Percentiles rank a stretch among this genome's conserved stretches.
phyloP scores from a whole-genome alignment of 1,284 basidiomycete genomes.

The Marasmius sp. region DNA sequence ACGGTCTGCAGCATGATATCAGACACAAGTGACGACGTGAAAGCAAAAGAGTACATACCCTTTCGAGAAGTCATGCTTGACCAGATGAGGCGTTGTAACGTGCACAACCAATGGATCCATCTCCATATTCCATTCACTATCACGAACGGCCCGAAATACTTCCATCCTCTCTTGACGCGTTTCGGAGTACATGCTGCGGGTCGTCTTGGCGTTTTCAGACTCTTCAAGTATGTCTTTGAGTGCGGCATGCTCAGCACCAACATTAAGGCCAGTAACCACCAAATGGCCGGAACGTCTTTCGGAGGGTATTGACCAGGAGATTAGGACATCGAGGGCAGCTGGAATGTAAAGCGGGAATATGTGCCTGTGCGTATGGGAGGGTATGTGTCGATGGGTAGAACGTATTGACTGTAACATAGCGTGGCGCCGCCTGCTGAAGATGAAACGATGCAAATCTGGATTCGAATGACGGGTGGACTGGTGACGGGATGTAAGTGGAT shows the following conservation, averaged over 20 bases:
- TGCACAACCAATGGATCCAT: slow-evolving; percentile 68
- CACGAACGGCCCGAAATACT: slow-evolving; percentile 64
- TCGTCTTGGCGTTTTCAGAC: slow-evolving; percentile 62
- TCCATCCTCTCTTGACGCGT: slow-evolving; percentile 72
- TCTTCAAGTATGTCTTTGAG: slow-evolving; percentile 57
- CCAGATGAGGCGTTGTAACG: slow-evolving; percentile 36
- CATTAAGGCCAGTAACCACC: slow-evolving; percentile 54
- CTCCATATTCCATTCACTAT: slow-evolving; percentile 77
- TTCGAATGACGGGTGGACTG: not conserved
- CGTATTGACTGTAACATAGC: slow-evolving; percentile 35
- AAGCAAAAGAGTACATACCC: slow-evolving; percentile 51
- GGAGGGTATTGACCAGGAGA: slow-evolving; percentile 72
- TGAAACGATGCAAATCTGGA: slow-evolving; percentile 35
- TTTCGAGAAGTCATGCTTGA: slow-evolving; percentile 63
- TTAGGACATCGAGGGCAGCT: slow-evolving; percentile 63
- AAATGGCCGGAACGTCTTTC: slow-evolving; percentile 61
- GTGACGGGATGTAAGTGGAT: not conserved
- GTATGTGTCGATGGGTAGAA: slow-evolving; percentile 63
- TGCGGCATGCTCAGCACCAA: slow-evolving; percentile 69
- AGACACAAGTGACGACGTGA: not conserved
- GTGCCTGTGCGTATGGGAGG: slow-evolving; percentile 44
- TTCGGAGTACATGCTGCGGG: slow-evolving; percentile 87
- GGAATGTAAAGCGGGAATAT: slow-evolving; percentile 85
- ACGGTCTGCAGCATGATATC: slow-evolving; percentile 44
- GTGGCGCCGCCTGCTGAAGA: slow-evolving; percentile 50